Evolutionary conservation across 176 grass and related monocot species (phyloP).

Genomic region (Themeda triandra): DNA sequence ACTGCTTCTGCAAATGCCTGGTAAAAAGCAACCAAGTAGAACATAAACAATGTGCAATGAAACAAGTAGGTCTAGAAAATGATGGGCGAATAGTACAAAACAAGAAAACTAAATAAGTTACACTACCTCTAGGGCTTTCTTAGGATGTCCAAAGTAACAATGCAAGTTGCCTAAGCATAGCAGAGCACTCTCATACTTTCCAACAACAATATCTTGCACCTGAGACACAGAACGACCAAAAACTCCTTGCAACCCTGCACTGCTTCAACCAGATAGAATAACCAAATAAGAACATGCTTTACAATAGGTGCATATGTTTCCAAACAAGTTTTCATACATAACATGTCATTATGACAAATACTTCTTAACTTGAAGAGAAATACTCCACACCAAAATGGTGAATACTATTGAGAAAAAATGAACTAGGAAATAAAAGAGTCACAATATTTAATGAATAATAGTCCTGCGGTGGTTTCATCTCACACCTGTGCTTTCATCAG

Average conservation of each 20-base stretch:
- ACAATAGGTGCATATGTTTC: not conserved
- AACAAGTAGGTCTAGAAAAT: conserved; percentile 1
- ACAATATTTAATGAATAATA: not conserved
- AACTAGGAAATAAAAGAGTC: not conserved
- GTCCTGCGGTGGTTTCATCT: not conserved
- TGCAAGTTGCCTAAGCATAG: conserved; percentile 93
- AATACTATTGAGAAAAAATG: conserved; percentile 16
- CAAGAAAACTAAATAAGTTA: conserved; percentile 20
- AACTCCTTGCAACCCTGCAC: conserved; percentile 91
- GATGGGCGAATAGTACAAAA: not conserved
- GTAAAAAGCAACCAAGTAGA: conserved; percentile 36
- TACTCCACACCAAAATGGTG: not conserved
- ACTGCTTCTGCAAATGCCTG: conserved; percentile 96
- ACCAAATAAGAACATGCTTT: conserved; percentile 15
- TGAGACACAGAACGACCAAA: conserved; percentile 63
- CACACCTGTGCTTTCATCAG: not conserved
- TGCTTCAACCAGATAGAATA: conserved; percentile 42
- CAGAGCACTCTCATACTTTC: conserved; percentile 91
- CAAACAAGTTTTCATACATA: not conserved
- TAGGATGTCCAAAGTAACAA: conserved; percentile 88
- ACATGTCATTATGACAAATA: conserved; percentile 16
- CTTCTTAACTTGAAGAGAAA: conserved; percentile 12
- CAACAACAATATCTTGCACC: conserved; percentile 67
- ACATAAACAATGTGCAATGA: conserved; percentile 26
- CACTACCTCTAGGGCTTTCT: conserved; percentile 92